Conservation (phyloP, 805 yeast species). For the Hanseniaspora jakobsenii region DNA sequence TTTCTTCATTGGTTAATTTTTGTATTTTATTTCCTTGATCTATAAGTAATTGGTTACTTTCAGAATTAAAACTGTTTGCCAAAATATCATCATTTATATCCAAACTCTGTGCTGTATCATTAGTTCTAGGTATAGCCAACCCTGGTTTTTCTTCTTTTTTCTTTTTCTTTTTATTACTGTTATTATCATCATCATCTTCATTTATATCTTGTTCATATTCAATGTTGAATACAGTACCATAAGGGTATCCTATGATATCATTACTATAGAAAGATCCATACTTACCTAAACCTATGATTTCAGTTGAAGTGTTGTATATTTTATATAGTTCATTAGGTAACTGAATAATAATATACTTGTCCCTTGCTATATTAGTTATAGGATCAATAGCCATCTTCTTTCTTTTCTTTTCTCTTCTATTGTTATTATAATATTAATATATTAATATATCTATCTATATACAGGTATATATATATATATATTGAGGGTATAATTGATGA, state of each 20-base stretch:
- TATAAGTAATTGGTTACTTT: conserved; percentile 48
- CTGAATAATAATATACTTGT: conserved; percentile 44
- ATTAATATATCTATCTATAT: too few relatives aligned
- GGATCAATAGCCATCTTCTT: conserved; percentile 22
- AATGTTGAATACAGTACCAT: conserved; percentile 84
- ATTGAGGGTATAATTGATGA: too few relatives aligned
- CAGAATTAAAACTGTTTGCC: conserved; percentile 31
- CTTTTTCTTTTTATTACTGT: conserved; percentile 16
- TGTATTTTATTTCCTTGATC: conserved; percentile 64
- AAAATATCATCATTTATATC: conserved; percentile 18
- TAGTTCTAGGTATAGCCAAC: conserved; percentile 6
- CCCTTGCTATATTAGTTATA: conserved; percentile 22
- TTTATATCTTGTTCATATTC: conserved; percentile 22
- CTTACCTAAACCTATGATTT: conserved; percentile 67
- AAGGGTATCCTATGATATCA: conserved; percentile 65
- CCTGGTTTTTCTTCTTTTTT: conserved; percentile 10
- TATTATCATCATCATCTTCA: conserved; percentile 17
- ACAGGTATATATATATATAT: too few relatives aligned
- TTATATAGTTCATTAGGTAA: conserved; percentile 74
- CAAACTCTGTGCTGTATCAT: conserved; percentile 16
- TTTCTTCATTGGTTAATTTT: conserved; percentile 62
- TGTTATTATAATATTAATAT: too few relatives aligned
- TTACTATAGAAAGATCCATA: conserved; percentile 76
- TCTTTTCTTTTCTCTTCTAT: background rate
- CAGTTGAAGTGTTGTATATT: conserved; percentile 49